Evolutionary conservation across 164 flowering plant species (phyloP).

Genomic region (Chloranthus sessilifolius): DNA sequence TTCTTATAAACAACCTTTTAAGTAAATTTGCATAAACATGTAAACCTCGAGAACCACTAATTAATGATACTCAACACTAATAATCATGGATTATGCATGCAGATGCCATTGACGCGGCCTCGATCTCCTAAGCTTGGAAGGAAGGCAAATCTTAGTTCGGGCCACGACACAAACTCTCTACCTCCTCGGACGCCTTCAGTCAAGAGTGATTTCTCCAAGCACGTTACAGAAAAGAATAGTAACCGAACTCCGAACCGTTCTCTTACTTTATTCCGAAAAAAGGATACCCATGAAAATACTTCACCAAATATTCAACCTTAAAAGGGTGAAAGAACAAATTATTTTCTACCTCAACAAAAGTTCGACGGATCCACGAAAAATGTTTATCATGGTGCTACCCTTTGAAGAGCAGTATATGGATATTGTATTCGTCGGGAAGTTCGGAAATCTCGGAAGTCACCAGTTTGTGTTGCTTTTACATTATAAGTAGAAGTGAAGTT

Average conservation of each 20-base stretch:
- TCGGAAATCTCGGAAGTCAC: too few species aligned
- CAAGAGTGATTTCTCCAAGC: conserved; percentile 25
- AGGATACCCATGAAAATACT: conserved; percentile 42
- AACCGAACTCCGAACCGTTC: conserved; percentile 17
- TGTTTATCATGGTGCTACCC: too few species aligned
- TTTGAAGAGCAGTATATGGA: too few species aligned
- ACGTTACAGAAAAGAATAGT: conserved; percentile 19
- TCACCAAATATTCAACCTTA: conserved; percentile 61
- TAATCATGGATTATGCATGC: conserved; percentile 12
- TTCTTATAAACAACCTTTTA: neutral
- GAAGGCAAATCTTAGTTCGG: conserved; percentile 24
- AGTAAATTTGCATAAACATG: neutral
- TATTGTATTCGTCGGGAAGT: too few species aligned
- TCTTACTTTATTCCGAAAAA: conserved; percentile 22
- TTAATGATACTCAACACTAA: neutral
- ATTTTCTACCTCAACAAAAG: too few species aligned
- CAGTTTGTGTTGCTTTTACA: too few species aligned
- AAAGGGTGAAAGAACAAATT: too few species aligned
- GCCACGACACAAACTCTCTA: conserved; percentile 20
- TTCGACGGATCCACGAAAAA: too few species aligned
- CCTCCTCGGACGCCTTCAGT: conserved; percentile 35
- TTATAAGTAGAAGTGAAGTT: too few species aligned
- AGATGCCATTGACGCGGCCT: conserved; percentile 38
- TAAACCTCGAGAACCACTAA: neutral
- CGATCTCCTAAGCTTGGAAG: conserved; percentile 43